Evolutionary conservation across 441 rosid species (phyloP), one percentile per base, ranked within the genome.

Genomic region (Rhodomyrtus psidioides): DNA sequence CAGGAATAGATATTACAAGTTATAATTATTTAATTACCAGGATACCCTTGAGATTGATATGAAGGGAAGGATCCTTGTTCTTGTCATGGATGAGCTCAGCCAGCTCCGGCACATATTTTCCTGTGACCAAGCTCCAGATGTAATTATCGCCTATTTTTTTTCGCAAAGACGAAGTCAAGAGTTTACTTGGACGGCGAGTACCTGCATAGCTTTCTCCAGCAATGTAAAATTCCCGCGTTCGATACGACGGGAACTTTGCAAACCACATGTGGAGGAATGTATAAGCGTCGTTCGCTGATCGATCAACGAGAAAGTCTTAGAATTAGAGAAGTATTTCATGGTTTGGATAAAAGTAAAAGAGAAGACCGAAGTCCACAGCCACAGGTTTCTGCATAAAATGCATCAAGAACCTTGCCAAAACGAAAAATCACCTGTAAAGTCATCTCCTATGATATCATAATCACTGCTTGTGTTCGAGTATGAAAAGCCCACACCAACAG

Each of bases 181-280:
- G 21, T 70, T 6, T 70, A 70, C 51, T 4, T 27, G 83, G n/a
- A 88, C 28, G n/a, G 46, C 2, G 5, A 39, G 42, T 84, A 97
- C 99, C 99, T 87, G 99, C 99, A 85, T 97, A 97, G 91, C 99
- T 97, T 91, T 97, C 99, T 65, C 99, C 99, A 2, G 99, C 99
- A 79, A 97, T 94, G 87, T 96, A 97, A 88, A 97, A 95, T 5
- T 90, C 65, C 83, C 91, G 88, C 2, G 39, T 87, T 90, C 89
- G 93, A 85, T 94, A 93, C 5, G 92, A 86, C n/a, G 99, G 99
- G 85, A 94, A 97, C 89, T 87, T 93, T 88, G 91, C 88, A 86
- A 96, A 91, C 99, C 99, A 97, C 83, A 89, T 91, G 81, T 90
- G 94, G 83, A 97, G 95, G 91, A 97, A 96, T 82, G 89, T 70